Conservation (phyloP, 192 early-diverging fungal genomes). For the Mortierella hygrophila region DNA sequence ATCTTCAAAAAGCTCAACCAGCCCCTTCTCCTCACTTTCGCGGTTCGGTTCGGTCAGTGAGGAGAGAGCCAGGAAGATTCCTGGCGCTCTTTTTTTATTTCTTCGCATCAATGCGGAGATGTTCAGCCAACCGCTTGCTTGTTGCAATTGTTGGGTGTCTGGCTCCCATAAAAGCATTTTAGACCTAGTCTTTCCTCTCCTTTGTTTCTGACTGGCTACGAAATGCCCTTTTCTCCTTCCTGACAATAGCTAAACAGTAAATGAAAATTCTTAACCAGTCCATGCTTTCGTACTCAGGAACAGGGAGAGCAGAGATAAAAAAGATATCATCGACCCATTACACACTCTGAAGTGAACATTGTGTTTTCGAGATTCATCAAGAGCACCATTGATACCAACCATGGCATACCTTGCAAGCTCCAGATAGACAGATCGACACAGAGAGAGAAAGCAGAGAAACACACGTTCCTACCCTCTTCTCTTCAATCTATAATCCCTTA, state of each 20-base stretch:
- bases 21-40: not conserved
- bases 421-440: not conserved
- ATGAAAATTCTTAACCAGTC: not conserved
- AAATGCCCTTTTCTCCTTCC: not conserved
- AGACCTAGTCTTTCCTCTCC: not conserved
- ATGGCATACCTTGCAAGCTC: not conserved
- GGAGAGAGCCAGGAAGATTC: not conserved
- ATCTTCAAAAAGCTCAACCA: constrained; percentile 3
- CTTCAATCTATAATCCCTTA: no score
- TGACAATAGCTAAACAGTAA: not conserved
- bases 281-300: not conserved
- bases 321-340: not conserved
- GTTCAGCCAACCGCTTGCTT: not conserved
- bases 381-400: no score
- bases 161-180: not conserved
- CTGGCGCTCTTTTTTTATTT: constrained; percentile 2
- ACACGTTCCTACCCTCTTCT: no score
- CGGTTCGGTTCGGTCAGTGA: not conserved
- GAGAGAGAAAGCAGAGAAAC: no score
- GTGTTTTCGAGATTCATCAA: no score
- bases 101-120: not conserved
- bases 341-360: constrained; percentile 2
- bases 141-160: not conserved
- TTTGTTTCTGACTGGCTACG: not conserved
- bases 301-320: no score